These are phyloP conservation scores for Naganishia friedmannii DNA, from an alignment of 768 basidiomycete species.

Conservation along the genomic window DNA sequence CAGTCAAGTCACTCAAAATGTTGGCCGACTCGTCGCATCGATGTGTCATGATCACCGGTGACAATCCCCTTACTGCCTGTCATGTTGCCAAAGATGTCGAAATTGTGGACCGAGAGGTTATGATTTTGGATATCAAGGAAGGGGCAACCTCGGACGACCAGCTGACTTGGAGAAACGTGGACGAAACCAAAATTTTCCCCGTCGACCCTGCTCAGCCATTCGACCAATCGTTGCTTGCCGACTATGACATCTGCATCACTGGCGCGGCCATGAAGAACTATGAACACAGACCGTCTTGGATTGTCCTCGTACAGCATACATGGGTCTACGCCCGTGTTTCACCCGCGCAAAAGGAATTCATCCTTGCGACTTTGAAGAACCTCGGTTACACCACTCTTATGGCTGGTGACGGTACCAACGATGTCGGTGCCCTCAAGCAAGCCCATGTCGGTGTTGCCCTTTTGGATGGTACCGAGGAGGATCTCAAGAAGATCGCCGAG, in stretches of 20 bases:
- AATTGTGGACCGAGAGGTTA: constrained; percentile 89
- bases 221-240: constrained; percentile 70
- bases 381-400: constrained; percentile 91
- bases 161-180: constrained; percentile 88
- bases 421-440: constrained; percentile 96
- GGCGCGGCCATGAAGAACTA: constrained; percentile 89
- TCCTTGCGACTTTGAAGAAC: constrained; percentile 81
- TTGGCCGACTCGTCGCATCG: constrained; percentile 92
- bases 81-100: constrained; percentile 96
- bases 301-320: constrained; percentile 81
- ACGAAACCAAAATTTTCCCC: constrained; percentile 82
- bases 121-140: constrained; percentile 87
- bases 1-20: constrained; percentile 85
- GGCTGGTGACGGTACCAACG: constrained; percentile 99
- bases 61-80: constrained; percentile 93
- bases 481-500: constrained; percentile 89
- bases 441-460: constrained; percentile 95
- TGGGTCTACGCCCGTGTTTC: constrained; percentile 99
- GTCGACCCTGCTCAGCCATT: constrained; percentile 76
- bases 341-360: constrained; percentile 90
- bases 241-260: constrained; percentile 95
- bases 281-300: constrained; percentile 66
- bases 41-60: constrained; percentile 98
- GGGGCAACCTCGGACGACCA: constrained; percentile 69
- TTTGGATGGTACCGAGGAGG: constrained; percentile 84